phyloP scores from a whole-genome alignment of 192 early-diverging fungal genomes.

The Backusella australiensis region DNA sequence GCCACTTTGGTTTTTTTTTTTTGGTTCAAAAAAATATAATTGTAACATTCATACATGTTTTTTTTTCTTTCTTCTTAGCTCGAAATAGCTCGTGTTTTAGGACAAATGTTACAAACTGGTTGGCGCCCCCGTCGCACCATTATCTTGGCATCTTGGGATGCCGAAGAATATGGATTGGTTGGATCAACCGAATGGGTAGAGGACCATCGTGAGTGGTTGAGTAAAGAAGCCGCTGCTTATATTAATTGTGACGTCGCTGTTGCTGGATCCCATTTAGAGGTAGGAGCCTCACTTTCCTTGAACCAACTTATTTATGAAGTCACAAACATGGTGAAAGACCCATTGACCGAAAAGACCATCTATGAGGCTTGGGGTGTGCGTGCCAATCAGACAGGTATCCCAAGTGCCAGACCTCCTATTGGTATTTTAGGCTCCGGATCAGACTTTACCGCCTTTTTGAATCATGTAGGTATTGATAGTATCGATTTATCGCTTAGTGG shows the following conservation, averaged over 20 bases:
- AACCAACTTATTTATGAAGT: conserved; percentile 47
- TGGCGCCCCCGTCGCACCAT: conserved; percentile 67
- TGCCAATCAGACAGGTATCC: neutral
- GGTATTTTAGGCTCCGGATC: conserved; percentile 47
- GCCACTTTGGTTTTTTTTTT: conserved; percentile 38
- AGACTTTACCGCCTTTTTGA: conserved; percentile 59
- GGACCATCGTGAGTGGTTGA: conserved; percentile 56
- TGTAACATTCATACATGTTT: neutral
- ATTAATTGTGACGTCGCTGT: conserved; percentile 61
- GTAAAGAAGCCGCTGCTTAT: conserved; percentile 53
- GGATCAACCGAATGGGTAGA: conserved; percentile 77
- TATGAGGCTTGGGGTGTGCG: conserved; percentile 48
- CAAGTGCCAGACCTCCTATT: conserved; percentile 18
- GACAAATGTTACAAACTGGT: conserved; percentile 54
- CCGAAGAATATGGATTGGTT: conserved; percentile 61
- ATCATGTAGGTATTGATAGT: conserved; percentile 58
- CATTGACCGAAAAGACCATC: conserved; percentile 39
- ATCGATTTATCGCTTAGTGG: conserved; percentile 52
- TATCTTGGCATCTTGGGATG: conserved; percentile 67
- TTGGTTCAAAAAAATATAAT: neutral
- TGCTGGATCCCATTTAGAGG: conserved; percentile 44
- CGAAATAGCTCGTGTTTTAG: conserved; percentile 54
- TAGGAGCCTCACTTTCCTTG: conserved; percentile 51
- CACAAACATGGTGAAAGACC: conserved; percentile 47
- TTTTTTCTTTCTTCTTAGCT: conserved; percentile 23